Evolutionary conservation across 2,329 filamentous ascomycete species (phyloP).

Genomic region (Epicoccum nigrum): DNA sequence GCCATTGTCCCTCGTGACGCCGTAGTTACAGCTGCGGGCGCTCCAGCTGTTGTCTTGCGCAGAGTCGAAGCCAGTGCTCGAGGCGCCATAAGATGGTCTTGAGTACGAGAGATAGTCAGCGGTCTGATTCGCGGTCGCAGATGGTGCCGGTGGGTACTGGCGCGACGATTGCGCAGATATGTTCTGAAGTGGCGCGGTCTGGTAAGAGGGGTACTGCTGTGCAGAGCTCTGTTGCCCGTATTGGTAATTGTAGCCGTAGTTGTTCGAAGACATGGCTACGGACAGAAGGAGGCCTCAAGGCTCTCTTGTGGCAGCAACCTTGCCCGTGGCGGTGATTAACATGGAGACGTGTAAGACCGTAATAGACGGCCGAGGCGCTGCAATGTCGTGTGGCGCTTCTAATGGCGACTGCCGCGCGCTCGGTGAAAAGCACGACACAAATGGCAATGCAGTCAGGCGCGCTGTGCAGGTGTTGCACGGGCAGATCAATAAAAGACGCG

Average conservation of each 20-base stretch:
- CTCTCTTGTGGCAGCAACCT: conserved; percentile 9
- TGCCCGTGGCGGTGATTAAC: not conserved
- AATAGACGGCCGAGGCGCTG: not conserved
- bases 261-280: conserved; percentile 34
- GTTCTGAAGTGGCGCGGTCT: conserved; percentile 34
- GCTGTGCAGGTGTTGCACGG: not conserved
- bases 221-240: conserved; percentile 37
- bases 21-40: conserved; percentile 28
- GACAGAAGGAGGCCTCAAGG: not conserved
- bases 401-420: not conserved
- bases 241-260: conserved; percentile 37
- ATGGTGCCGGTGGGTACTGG: conserved; percentile 32
- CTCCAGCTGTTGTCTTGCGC: conserved; percentile 32
- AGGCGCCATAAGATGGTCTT: conserved; percentile 27
- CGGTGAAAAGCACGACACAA: no score
- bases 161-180: conserved; percentile 29
- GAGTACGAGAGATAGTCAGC: conserved; percentile 39
- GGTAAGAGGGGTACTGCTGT: conserved; percentile 36
- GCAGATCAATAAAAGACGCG: conserved; percentile 5
- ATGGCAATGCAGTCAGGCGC: not conserved
- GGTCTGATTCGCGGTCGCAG: conserved; percentile 25
- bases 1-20: conserved; percentile 32
- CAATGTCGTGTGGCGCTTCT: not conserved
- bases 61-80: conserved; percentile 27
- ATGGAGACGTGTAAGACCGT: not conserved